phyloP scores from a whole-genome alignment of 441 rosid genomes.

The Jatropha multifida region DNA sequence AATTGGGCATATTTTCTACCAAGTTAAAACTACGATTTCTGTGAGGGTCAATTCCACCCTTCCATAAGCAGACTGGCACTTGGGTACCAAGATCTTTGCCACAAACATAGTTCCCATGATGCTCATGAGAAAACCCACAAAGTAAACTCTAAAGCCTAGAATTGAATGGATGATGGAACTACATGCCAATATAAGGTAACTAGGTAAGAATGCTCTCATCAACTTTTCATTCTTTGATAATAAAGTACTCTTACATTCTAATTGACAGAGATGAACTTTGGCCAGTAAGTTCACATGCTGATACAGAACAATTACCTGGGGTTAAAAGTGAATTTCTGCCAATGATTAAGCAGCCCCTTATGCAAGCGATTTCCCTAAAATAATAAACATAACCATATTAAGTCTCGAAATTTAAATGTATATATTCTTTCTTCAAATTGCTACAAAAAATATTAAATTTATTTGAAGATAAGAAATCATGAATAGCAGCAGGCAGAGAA shows the following conservation, averaged over 20 bases:
- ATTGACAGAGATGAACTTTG: not conserved
- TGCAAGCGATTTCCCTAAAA: slow-evolving; percentile 85
- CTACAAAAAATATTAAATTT: not conserved
- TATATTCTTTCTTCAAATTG: not conserved
- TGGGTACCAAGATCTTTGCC: not conserved
- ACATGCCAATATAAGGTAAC: not conserved
- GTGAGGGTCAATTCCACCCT: not conserved
- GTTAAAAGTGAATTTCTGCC: slow-evolving; percentile 97
- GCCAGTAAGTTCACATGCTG: not conserved
- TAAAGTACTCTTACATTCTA: slow-evolving; percentile 2
- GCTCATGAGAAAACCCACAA: not conserved
- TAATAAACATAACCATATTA: slow-evolving; percentile 22
- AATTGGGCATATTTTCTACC: not conserved
- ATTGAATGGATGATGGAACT: not conserved
- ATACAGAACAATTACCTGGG: slow-evolving; percentile 59
- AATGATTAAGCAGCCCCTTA: slow-evolving; percentile 84
- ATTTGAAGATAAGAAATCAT: slow-evolving; percentile 8
- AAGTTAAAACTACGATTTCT: not conserved
- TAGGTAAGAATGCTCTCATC: not conserved
- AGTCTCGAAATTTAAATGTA: not conserved
- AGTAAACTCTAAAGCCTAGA: not conserved
- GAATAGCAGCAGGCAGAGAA: not conserved
- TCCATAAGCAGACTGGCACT: not conserved
- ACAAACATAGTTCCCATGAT: not conserved
- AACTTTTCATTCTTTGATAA: not conserved